Evolutionary conservation across 2,329 filamentous ascomycete species (phyloP), one percentile per base, ranked within the genome.

Genomic region (Akanthomyces muscarius): DNA sequence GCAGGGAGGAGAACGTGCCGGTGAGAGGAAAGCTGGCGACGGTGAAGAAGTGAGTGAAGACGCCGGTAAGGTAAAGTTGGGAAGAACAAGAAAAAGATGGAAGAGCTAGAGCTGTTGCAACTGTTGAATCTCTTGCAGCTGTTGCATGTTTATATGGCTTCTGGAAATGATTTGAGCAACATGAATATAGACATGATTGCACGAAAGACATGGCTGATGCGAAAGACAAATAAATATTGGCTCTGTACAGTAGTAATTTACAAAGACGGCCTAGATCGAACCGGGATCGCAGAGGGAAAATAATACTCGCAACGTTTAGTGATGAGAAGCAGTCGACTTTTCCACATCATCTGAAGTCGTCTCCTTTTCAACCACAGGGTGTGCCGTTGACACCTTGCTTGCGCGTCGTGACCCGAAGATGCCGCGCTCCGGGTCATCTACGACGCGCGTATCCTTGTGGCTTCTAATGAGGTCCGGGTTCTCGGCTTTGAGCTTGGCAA

Each of bases 401-500:
- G 28, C 30, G 23, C 63, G 58, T 21, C 59, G 44, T 36, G 52
- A 62, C n/a, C 33, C 62, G 30, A 64, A 36, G 41, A 63, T 45
- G 14, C 66, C 69, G 21, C 65, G 63, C 59, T 72, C 71, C 5
- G 67, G 28, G 56, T 71, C 68, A 36, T 67, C 55, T 5, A 64
- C 65, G 0, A 30, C 42, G 6, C 61, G 60, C 0, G 63, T 65
- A 8, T 56, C 44, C 4, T 64, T 57, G 8, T 66, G 67, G 13
- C 66, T 65, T 54, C 66, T 66, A 13, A 70, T 65, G 7, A 74
- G 70, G 3, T 81, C 81, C 0, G 85, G 84, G 63, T 84, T 84
- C 70, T 87, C 83, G 5, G 78, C 83, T 72, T 86, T 87, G 56
- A 89, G 76, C n/a, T 77, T 78, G 5, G 78, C 80, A 73, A 89